Evolutionary conservation across 2,329 filamentous ascomycete species (phyloP), one percentile per base, ranked within the genome.

Genomic region (Ophiostoma piceae): DNA sequence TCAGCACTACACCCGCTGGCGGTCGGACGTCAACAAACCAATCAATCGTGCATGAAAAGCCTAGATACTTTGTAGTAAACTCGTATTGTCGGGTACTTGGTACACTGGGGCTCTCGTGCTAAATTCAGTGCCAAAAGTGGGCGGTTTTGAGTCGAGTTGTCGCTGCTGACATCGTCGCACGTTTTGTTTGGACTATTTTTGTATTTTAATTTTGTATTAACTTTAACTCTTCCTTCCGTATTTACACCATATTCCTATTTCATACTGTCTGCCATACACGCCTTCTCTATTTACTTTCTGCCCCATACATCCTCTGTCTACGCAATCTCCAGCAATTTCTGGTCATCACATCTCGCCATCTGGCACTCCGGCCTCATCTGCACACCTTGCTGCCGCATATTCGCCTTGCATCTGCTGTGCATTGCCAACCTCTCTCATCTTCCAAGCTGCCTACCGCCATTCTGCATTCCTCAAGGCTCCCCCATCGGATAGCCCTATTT

Each of bases 41-140:
- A 71, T 68, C 69, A 71, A 51, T 41, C 41, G 60, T 62, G 69
- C 69, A 68, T 70, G 47, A n/a, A 41, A 26, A 26, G 35, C 35
- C 65, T 16, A 60, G 22, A 41, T 3, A 9, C 6, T 35, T 22
- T 39, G n/a, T 22, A 39, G 19, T 19, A 19, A 19, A n/a, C 29
- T 19, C 32, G 32, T 60, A 60, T 29, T 60, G 3, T 26, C 9
- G 3, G 4, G 51, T 12, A n/a, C 26, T n/a, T 6, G 22, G 51
- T 22, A 26, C 51, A 3, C 8, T 12, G 22, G 51, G 51, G 1
- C 51, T 4, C 51, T 57, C 14, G 1, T 22, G 51, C 51, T 57
- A 26, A 11, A 26, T 29, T 57, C 51, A 57, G 22, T 26, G n/a
- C 54, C 11, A 35, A 5, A 32, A 32, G 2, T 35, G 14, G 8